phyloP scores from a whole-genome alignment of 139 green algal species.

The Chlamydomonas sp. region DNA sequence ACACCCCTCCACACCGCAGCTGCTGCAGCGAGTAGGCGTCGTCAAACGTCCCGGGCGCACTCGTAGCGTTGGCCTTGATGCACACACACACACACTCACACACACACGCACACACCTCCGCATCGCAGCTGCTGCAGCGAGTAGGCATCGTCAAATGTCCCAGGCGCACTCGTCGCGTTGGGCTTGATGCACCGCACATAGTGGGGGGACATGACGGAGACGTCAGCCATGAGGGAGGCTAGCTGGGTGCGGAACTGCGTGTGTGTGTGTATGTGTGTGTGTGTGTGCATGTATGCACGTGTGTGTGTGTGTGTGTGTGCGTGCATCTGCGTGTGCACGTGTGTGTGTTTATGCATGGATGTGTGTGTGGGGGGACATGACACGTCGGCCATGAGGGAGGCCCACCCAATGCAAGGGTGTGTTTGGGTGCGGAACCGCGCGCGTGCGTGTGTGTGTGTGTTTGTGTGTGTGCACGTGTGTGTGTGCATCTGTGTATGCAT shows the following conservation, averaged over 20 bases:
- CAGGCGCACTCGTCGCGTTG: conserved; percentile 69
- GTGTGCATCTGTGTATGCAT: too few species aligned
- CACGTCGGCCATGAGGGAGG: too few species aligned
- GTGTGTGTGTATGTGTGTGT: conserved; percentile 47
- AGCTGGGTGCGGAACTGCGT: conserved; percentile 91
- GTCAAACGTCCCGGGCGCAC: too few species aligned
- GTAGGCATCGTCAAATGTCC: conserved; percentile 76
- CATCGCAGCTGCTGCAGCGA: conserved; percentile 94
- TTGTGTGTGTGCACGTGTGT: too few species aligned
- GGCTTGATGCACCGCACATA: conserved; percentile 99
- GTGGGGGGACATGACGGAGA: conserved; percentile 87
- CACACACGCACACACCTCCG: too few species aligned
- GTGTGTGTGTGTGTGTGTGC: not conserved
- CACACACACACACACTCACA: too few species aligned
- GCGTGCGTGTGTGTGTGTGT: too few species aligned
- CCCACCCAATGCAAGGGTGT: not conserved
- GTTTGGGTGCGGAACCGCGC: not conserved
- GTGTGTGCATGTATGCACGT: not conserved
- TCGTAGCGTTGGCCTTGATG: too few species aligned
- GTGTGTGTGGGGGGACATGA: not conserved
- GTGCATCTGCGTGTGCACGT: conserved; percentile 58
- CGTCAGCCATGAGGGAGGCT: conserved; percentile 80
- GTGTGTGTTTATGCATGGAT: not conserved
- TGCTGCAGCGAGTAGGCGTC: too few species aligned
- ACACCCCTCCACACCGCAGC: too few species aligned